Conservation (phyloP, 345 rosid genomes). For the Nasturtium officinale region DNA sequence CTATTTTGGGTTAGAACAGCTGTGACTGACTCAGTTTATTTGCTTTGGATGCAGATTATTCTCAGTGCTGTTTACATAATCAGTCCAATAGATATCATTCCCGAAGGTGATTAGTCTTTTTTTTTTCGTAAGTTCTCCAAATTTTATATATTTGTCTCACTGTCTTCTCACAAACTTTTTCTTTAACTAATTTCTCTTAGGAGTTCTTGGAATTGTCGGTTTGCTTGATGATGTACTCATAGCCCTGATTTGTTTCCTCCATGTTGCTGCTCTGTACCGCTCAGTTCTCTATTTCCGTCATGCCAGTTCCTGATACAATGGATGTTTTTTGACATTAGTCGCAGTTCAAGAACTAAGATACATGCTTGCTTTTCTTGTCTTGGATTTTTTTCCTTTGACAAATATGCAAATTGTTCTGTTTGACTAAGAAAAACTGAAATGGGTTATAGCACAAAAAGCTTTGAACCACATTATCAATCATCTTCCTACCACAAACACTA, state of each 20-base stretch:
- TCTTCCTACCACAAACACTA: background rate
- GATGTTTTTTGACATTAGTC: background rate
- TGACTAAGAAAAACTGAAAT: conserved; percentile 23
- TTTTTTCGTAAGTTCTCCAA: too few relatives aligned
- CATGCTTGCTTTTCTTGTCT: conserved; percentile 17
- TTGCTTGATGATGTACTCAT: conserved; percentile 78
- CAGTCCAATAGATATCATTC: conserved; percentile 91
- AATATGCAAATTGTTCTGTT: conserved; percentile 18
- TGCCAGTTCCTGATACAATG: conserved; percentile 56
- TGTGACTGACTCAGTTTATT: conserved; percentile 14
- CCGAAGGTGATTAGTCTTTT: conserved; percentile 62
- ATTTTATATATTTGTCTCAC: background rate
- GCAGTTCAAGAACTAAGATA: background rate
- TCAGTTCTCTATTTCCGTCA: conserved; percentile 80
- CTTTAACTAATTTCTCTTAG: conserved; percentile 40
- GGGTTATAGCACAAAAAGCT: conserved; percentile 10
- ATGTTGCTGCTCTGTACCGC: conserved; percentile 83
- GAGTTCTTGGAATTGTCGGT: conserved; percentile 72
- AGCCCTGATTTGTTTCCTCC: conserved; percentile 68
- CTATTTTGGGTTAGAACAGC: too few relatives aligned
- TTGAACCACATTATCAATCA: conserved; percentile 7
- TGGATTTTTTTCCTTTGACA: conserved; percentile 3
- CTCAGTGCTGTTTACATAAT: conserved; percentile 64
- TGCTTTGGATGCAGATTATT: conserved; percentile 57
- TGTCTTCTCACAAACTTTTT: conserved; percentile 14